These are phyloP conservation scores for Davidsoniella virescens DNA, from an alignment of 2,329 filamentous ascomycete genomes.

Conservation along the genomic window DNA sequence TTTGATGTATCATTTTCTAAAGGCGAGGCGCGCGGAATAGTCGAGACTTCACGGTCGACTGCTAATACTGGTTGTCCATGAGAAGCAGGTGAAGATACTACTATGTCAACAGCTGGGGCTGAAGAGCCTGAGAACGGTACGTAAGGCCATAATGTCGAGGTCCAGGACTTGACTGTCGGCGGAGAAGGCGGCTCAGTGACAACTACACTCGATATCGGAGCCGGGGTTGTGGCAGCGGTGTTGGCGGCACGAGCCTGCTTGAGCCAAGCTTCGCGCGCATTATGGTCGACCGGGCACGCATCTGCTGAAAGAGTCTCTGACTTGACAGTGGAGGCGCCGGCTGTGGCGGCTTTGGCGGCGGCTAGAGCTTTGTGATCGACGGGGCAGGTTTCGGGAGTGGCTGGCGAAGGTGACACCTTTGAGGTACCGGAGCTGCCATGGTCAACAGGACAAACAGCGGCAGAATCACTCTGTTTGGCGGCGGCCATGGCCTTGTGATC, in stretches of 20 bases:
- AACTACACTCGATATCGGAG: slow-evolving; percentile 16
- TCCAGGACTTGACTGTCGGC: slow-evolving; percentile 23
- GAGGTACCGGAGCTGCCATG: slow-evolving; percentile 5
- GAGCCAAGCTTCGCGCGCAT: slow-evolving; percentile 77
- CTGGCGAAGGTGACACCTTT: slow-evolving; percentile 8
- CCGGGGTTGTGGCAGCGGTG: slow-evolving; percentile 17
- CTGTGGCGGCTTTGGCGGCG: slow-evolving; percentile 6
- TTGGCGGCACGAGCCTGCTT: slow-evolving; percentile 39
- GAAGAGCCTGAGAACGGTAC: slow-evolving; percentile 25
- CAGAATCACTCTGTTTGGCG: slow-evolving; percentile 3
- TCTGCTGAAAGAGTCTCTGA: neutral
- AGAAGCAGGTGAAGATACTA: no score
- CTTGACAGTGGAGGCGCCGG: neutral
- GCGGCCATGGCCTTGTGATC: slow-evolving; percentile 1
- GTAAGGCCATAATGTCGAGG: slow-evolving; percentile 26
- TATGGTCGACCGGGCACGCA: slow-evolving; percentile 74
- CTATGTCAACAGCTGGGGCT: neutral
- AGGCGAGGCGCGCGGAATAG: slow-evolving; percentile 49
- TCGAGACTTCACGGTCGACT: slow-evolving; percentile 57
- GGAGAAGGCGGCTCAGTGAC: neutral
- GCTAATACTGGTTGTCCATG: slow-evolving; percentile 28
- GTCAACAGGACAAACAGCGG: slow-evolving; percentile 16
- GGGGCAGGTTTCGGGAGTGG: slow-evolving; percentile 6
- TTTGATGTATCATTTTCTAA: slow-evolving; percentile 14
- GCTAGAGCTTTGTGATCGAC: slow-evolving; percentile 2